Conservation (phyloP, 1,139 yeast species). For the Candida sp. region DNA sequence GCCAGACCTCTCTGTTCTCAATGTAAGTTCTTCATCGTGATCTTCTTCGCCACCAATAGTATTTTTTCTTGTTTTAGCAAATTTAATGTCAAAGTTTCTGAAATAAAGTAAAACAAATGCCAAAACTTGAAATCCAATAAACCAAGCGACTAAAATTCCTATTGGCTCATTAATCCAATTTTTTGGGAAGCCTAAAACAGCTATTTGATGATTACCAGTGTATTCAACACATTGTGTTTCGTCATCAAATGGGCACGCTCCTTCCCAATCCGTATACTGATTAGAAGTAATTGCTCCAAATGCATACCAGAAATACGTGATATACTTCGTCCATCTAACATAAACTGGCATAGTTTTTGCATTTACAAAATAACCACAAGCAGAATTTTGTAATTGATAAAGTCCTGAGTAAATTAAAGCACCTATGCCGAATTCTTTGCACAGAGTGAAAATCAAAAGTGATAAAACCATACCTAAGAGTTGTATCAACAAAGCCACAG, state of each 20-base stretch:
- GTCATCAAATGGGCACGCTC: conserved; percentile 50
- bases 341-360: conserved; percentile 77
- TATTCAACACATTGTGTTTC: conserved; percentile 29
- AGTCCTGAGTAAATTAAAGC: conserved; percentile 54
- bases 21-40: conserved; percentile 6
- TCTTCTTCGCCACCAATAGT: conserved; percentile 30
- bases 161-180: conserved; percentile 71
- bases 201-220: conserved; percentile 55
- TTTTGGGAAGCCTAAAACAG: conserved; percentile 56
- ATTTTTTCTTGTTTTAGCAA: conserved; percentile 43
- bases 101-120: conserved; percentile 46
- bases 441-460: conserved; percentile 50
- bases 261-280: conserved; percentile 59
- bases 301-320: conserved; percentile 74
- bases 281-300: conserved; percentile 69
- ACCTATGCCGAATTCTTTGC: too few species aligned
- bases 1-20: too few species aligned
- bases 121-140: conserved; percentile 48
- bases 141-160: conserved; percentile 58
- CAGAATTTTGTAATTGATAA: conserved; percentile 72
- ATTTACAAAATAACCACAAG: conserved; percentile 80
- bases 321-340: conserved; percentile 79
- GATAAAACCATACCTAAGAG: conserved; percentile 57
- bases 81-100: conserved; percentile 50
- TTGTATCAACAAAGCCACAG: conserved; percentile 54